Evolutionary conservation across 495 filamentous ascomycete species (phyloP), one percentile per base, ranked within the genome.

Genomic region (Xylaria bambusicola): DNA sequence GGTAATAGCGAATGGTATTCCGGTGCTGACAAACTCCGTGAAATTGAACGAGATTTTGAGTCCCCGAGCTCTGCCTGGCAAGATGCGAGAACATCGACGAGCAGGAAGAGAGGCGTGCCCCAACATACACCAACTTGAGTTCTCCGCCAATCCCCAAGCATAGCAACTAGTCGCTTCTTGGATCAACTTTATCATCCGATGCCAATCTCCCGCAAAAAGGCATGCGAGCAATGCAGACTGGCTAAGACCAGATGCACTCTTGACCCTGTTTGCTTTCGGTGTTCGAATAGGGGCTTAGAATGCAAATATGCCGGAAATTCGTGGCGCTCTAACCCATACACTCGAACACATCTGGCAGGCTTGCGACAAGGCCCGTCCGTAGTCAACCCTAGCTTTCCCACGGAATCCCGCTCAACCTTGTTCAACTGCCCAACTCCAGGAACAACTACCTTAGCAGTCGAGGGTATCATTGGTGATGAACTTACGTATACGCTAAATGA

Each of bases 181-280:
- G 31, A 5, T 33, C 10, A 6, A 33, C 10, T 33, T 10, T 52
- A 12, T 52, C 0, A 1, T 24, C 20, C 33, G 27, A 54, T 54
- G 52, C 52, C 52, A 8, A 44, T 54, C 8, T 54, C 52, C 38
- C 52, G 52, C 38, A 54, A 54, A 26, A 54, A 54, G 33, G 21
- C 52, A 13, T 54, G 52, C 26, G 23, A 44, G 52, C 52, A 44
- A 31, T 54, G 52, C 38, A 29, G 52, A 21, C 8, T 20, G 0
- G 36, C 52, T 4, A 54, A 54, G 52, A 15, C 52, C 5, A 54
- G 40, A 18, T 54, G 52, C 38, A 24, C 52, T 8, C 52, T 54
- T 27, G 52, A 54, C 29, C 24, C 8, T 6, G 12, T 44, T 2
- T 54, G 52, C 26, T 15, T 13, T 13, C 52, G 52, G 15, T 54